phyloP scores from a whole-genome alignment of 2,329 filamentous ascomycete genomes.

The Teratosphaeria viscida region DNA sequence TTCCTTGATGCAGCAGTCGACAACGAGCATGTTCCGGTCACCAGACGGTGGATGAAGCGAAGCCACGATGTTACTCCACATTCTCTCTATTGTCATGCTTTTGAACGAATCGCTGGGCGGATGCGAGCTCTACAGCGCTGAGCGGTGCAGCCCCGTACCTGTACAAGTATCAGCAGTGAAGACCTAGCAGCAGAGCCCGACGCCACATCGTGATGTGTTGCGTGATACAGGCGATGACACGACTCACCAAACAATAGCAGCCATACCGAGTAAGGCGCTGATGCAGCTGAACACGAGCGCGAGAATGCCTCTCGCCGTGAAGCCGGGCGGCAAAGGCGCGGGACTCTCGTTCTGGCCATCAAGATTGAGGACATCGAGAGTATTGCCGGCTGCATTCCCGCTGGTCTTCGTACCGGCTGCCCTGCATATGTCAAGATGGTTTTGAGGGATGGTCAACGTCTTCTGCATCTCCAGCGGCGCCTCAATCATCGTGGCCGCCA shows the following conservation, averaged over 20 bases:
- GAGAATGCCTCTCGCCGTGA: slow-evolving; percentile 60
- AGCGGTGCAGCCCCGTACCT: slow-evolving; percentile 26
- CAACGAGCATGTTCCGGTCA: not conserved
- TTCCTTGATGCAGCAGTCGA: not conserved
- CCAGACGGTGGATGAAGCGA: not conserved
- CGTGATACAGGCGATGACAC: slow-evolving; percentile 1
- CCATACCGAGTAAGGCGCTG: slow-evolving; percentile 57
- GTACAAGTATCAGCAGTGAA: slow-evolving; percentile 9
- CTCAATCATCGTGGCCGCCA: slow-evolving; percentile 44
- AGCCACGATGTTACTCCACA: not conserved
- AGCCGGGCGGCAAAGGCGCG: slow-evolving; percentile 52
- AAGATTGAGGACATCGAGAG: slow-evolving; percentile 51
- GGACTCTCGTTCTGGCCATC: slow-evolving; percentile 49
- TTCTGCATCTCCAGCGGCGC: slow-evolving; percentile 49
- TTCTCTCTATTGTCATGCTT: slow-evolving; percentile 2
- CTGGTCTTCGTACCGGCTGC: slow-evolving; percentile 39
- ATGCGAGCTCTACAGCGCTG: slow-evolving; percentile 15
- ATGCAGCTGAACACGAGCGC: slow-evolving; percentile 64
- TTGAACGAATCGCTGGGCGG: slow-evolving; percentile 16
- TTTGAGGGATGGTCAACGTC: slow-evolving; percentile 48
- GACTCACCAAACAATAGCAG: slow-evolving; percentile 57
- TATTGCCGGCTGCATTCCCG: slow-evolving; percentile 71
- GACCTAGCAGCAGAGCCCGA: not conserved
- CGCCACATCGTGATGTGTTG: not conserved
- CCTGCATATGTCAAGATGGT: slow-evolving; percentile 51